Evolutionary conservation across 2,329 filamentous ascomycete species (phyloP).

Genomic region (Monosporascus sp.): DNA sequence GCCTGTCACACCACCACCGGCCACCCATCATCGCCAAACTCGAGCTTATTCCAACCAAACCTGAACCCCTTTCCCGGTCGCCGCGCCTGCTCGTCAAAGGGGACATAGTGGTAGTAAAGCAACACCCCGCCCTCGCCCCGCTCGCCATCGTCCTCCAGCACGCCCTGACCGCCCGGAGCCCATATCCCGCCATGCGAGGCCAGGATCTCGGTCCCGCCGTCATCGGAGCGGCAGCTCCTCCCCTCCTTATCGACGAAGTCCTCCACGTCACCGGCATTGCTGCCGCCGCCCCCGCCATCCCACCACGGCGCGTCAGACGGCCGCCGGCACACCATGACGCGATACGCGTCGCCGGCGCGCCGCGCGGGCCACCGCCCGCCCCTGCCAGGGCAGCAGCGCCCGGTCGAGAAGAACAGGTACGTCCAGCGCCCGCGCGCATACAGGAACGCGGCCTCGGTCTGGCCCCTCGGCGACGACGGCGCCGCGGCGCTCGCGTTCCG

Average conservation of each 20-base stretch:
- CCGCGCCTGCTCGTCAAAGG: not conserved
- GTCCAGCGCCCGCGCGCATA: not conserved
- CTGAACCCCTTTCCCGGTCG: not conserved
- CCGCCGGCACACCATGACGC: not conserved
- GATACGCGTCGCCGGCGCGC: not conserved
- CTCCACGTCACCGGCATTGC: not conserved
- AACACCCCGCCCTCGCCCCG: not conserved
- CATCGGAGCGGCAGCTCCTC: not conserved
- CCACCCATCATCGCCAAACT: not conserved
- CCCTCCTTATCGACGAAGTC: not conserved
- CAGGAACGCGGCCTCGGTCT: not conserved
- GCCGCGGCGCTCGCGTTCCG: not conserved
- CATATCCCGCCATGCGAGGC: not conserved
- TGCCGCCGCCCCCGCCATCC: not conserved
- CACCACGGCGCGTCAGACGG: not conserved
- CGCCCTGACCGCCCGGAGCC: not conserved
- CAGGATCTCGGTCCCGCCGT: not conserved
- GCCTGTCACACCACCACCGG: not conserved
- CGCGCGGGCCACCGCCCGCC: not conserved
- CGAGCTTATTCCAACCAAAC: not conserved
- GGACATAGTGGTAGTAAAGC: not conserved
- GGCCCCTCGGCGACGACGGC: not conserved
- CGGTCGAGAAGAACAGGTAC: not conserved
- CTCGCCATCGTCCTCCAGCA: not conserved
- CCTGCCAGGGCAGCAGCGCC: not conserved